A percentile compares a stretch with the other conserved stretches of the same genome.
These are phyloP conservation scores for Plasmodium gaboni DNA, from an alignment of 169 alveolate genomes.

Conservation along the genomic window DNA sequence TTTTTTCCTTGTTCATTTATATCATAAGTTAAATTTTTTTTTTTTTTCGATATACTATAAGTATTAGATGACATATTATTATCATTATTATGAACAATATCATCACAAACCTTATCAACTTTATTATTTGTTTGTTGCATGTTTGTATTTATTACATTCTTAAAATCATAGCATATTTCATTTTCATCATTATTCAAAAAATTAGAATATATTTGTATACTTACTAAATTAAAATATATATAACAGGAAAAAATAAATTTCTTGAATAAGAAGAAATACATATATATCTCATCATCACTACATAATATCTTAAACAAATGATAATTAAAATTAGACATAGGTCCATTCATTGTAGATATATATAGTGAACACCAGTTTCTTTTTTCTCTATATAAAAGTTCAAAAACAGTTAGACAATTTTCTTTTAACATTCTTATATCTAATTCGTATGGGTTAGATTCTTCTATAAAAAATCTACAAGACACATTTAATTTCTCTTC, in stretches of 20 bases:
- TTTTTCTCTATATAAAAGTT: conserved; percentile 31
- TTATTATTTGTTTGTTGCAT: background rate
- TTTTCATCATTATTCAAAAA: conserved; percentile 8
- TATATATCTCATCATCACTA: conserved; percentile 51
- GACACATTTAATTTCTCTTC: conserved; percentile 47
- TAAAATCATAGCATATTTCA: background rate
- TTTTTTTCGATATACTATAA: no score
- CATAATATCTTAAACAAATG: conserved; percentile 63
- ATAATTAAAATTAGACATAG: conserved; percentile 71
- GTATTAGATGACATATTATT: background rate
- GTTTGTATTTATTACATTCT: background rate
- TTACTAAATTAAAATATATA: conserved; percentile 56
- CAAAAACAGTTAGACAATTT: conserved; percentile 50
- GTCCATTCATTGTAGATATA: conserved; percentile 55
- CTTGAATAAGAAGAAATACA: conserved; percentile 51
- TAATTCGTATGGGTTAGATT: conserved; percentile 34
- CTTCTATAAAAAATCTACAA: conserved; percentile 42
- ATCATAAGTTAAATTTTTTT: no score
- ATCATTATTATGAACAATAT: background rate
- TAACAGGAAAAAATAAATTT: conserved; percentile 62
- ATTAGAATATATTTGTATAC: conserved; percentile 31
- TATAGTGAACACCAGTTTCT: conserved; percentile 55
- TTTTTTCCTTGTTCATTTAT: no score
- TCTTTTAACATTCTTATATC: conserved; percentile 57
- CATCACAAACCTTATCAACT: background rate